Percentiles rank a stretch among this genome's conserved stretches.
Conservation (phyloP, 805 yeast species). For the Maudiozyma bulderi region DNA sequence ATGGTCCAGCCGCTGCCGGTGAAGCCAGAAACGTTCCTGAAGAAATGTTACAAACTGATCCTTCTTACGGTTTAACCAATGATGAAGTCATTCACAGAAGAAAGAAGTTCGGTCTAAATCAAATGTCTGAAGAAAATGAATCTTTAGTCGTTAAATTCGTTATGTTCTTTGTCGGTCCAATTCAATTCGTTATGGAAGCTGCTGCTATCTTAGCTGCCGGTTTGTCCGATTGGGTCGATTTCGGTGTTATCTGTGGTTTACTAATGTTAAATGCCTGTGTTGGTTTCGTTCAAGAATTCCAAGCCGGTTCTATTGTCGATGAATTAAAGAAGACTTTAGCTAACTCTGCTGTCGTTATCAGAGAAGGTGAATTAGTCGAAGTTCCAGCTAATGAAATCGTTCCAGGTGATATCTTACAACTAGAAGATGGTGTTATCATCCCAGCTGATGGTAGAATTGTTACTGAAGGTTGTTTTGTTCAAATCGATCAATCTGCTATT, state of each 20-base stretch:
- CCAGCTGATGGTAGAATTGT: constrained; percentile 91
- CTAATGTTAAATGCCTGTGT: constrained; percentile 80
- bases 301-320: constrained; percentile 96
- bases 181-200: constrained; percentile 95
- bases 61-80: constrained; percentile 59
- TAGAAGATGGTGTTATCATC: constrained; percentile 88
- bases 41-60: constrained; percentile 74
- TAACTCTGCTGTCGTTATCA: constrained; percentile 74
- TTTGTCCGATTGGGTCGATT: constrained; percentile 96
- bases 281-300: constrained; percentile 95
- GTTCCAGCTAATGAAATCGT: constrained; percentile 77
- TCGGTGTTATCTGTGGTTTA: constrained; percentile 91
- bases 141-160: constrained; percentile 68
- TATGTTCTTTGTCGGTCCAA: constrained; percentile 88
- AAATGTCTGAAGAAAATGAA: constrained; percentile 84
- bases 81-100: constrained; percentile 77
- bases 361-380: constrained; percentile 72
- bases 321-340: constrained; percentile 94
- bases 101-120: constrained; percentile 84
- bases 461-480: constrained; percentile 76
- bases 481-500: constrained; percentile 92
- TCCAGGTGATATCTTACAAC: constrained; percentile 88
- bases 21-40: constrained; percentile 77
- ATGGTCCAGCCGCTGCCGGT: constrained; percentile 38
- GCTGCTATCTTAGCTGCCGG: constrained; percentile 94